Conservation (phyloP, 1,139 yeast genomes). For the Zygoascus hellenicus region DNA sequence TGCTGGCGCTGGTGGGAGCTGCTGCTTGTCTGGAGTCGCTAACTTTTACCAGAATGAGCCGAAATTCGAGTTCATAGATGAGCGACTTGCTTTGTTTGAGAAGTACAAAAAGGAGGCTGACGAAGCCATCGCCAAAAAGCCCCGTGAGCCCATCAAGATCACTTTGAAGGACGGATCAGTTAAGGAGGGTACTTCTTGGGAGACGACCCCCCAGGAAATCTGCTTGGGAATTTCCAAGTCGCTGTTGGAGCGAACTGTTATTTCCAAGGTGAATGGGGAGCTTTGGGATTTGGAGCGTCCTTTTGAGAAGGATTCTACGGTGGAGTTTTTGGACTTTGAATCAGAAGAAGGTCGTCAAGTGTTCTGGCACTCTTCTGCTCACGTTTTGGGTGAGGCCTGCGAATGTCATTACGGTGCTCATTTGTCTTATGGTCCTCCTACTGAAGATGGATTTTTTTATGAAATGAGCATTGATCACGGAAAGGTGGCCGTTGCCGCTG, state of each 20-base stretch:
- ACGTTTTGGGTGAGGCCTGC: constrained; percentile 96
- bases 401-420: constrained; percentile 96
- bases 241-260: constrained; percentile 80
- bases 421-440: constrained; percentile 92
- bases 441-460: constrained; percentile 95
- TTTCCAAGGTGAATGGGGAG: constrained; percentile 82
- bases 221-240: constrained; percentile 84
- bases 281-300: constrained; percentile 98
- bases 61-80: constrained; percentile 74
- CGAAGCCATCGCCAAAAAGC: constrained; percentile 58
- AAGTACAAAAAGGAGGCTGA: constrained; percentile 74
- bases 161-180: constrained; percentile 82
- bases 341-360: constrained; percentile 88
- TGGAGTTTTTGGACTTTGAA: constrained; percentile 78
- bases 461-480: constrained; percentile 88
- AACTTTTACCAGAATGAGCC: constrained; percentile 42
- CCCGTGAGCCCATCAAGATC: constrained; percentile 60
- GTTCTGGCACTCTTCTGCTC: constrained; percentile 99
- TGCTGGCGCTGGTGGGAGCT: not conserved
- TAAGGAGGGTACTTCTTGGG: constrained; percentile 78
- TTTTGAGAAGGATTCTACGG: constrained; percentile 61
- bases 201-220: constrained; percentile 82
- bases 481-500: constrained; percentile 67
- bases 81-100: constrained; percentile 74
- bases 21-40: not conserved